These are phyloP conservation scores for Coemansia umbellata DNA, from an alignment of 192 early-diverging fungal species.

Conservation along the genomic window DNA sequence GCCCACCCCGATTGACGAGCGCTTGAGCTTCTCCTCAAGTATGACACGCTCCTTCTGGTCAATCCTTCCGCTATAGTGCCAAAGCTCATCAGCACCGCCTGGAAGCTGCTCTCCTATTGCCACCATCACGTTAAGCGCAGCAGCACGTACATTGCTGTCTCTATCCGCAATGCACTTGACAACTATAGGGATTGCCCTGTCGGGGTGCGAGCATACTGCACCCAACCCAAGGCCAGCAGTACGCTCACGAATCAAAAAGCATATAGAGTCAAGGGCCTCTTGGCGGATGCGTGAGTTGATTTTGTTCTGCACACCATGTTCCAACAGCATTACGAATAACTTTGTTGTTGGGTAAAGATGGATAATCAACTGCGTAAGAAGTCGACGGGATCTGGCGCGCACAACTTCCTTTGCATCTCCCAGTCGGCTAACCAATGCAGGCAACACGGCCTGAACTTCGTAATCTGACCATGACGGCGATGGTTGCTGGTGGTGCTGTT, in stretches of 20 bases:
- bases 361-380: conserved; percentile 66
- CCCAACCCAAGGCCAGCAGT: conserved; percentile 33
- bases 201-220: conserved; percentile 52
- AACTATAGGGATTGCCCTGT: conserved; percentile 69
- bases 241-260: conserved; percentile 61
- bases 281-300: conserved; percentile 76
- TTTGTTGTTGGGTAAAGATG: conserved; percentile 77
- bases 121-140: conserved; percentile 66
- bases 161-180: conserved; percentile 72
- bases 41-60: conserved; percentile 79
- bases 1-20: conserved; percentile 32
- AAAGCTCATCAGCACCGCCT: conserved; percentile 65
- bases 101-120: conserved; percentile 68
- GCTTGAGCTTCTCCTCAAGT: conserved; percentile 75
- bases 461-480: conserved; percentile 62
- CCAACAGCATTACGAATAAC: conserved; percentile 67
- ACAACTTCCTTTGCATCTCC: conserved; percentile 86
- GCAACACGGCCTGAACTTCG: conserved; percentile 75
- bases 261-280: conserved; percentile 81
- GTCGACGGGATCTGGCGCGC: conserved; percentile 60
- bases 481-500: conserved; percentile 14
- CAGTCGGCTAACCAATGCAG: conserved; percentile 58
- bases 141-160: conserved; percentile 78
- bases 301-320: conserved; percentile 61
- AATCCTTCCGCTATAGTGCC: conserved; percentile 65